phyloP scores from a whole-genome alignment of 805 yeast species.

The Sungouiella thailandica region DNA sequence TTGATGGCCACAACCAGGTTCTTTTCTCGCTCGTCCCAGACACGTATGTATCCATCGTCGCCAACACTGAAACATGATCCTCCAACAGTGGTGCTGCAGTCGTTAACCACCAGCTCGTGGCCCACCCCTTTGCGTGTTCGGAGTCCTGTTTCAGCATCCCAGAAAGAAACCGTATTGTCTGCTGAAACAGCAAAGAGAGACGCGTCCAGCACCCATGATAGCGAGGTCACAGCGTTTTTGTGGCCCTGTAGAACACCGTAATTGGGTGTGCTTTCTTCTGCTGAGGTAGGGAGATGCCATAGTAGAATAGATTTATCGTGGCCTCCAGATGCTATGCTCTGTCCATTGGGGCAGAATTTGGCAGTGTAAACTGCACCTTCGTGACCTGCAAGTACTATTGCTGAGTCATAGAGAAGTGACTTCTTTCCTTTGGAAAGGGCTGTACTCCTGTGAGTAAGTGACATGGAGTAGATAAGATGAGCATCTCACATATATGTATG shows the following conservation, averaged over 20 bases:
- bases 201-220: constrained; percentile 47
- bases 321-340: constrained; percentile 57
- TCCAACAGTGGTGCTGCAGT: constrained; percentile 35
- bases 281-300: constrained; percentile 38
- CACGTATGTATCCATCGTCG: constrained; percentile 56
- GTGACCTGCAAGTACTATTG: constrained; percentile 47
- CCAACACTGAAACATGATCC: constrained; percentile 45
- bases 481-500: not conserved
- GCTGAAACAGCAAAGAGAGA: constrained; percentile 51
- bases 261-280: constrained; percentile 25
- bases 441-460: not conserved
- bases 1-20: constrained; percentile 31
- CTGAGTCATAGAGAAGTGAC: constrained; percentile 20
- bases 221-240: constrained; percentile 58
- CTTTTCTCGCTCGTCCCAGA: constrained; percentile 68
- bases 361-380: constrained; percentile 49
- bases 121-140: constrained; percentile 51
- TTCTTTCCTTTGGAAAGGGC: constrained; percentile 1
- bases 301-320: constrained; percentile 46
- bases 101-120: constrained; percentile 52
- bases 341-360: constrained; percentile 49
- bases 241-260: constrained; percentile 50
- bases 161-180: constrained; percentile 54
- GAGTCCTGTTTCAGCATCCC: constrained; percentile 57
- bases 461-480: not conserved